These are phyloP conservation scores for Themeda triandra DNA, from an alignment of 176 grass and related monocot genomes.

Conservation along the genomic window DNA sequence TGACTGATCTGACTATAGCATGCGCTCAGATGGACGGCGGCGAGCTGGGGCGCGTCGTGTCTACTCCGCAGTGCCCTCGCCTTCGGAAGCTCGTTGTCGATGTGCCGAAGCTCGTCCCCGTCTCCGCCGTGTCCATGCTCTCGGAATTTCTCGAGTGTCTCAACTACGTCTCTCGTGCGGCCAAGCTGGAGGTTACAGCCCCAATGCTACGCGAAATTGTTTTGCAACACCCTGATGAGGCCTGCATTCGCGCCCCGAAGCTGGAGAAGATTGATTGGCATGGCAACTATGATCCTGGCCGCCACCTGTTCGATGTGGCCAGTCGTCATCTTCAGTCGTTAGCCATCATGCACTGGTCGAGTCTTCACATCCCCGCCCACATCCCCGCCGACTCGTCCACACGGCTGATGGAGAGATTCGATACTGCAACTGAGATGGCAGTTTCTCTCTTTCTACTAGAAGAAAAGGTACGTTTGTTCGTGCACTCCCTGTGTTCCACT, in stretches of 20 bases:
- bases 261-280: neutral
- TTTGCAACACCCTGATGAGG: neutral
- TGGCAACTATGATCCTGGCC: neutral
- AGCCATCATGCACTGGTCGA: neutral
- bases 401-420: neutral
- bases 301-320: neutral
- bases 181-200: neutral
- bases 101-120: neutral
- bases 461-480: neutral
- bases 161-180: no score
- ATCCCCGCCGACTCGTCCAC: no score
- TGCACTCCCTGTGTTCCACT: no score
- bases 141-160: neutral
- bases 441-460: neutral
- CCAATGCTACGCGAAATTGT: neutral
- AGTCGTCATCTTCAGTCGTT: neutral
- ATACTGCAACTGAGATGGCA: neutral
- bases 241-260: neutral
- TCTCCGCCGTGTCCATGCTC: neutral
- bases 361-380: fast-evolving
- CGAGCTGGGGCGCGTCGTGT: neutral
- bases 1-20: neutral
- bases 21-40: neutral
- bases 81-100: neutral
- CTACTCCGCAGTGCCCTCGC: neutral